Evolutionary conservation across 495 filamentous ascomycete species (phyloP).

Genomic region (Tetracladium marchalianum): DNA sequence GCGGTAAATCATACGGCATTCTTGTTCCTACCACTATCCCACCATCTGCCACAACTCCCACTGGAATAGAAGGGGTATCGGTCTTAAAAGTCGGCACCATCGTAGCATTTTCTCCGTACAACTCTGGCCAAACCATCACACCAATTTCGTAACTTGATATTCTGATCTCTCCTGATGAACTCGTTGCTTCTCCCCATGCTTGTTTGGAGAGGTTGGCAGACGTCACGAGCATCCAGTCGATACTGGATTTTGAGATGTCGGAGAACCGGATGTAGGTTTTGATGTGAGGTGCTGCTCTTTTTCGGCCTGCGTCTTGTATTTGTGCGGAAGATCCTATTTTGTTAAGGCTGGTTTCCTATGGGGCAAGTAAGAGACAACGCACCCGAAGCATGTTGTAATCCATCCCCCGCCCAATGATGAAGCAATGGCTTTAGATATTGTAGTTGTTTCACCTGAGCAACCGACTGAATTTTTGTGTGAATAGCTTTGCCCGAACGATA

Average conservation of each 20-base stretch:
- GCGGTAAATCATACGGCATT: conserved; percentile 76
- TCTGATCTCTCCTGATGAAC: conserved; percentile 45
- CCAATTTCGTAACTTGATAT: conserved; percentile 82
- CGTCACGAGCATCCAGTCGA: conserved; percentile 82
- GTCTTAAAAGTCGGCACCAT: conserved; percentile 64
- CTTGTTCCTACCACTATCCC: conserved; percentile 52
- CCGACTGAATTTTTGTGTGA: conserved; percentile 64
- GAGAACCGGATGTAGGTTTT: conserved; percentile 80
- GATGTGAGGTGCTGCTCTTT: conserved; percentile 82
- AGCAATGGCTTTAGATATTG: conserved; percentile 61
- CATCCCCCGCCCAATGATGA: conserved; percentile 57
- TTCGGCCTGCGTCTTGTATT: conserved; percentile 35
- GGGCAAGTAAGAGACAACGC: not conserved
- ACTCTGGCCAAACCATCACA: conserved; percentile 71
- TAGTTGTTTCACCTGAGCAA: conserved; percentile 63
- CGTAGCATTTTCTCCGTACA: conserved; percentile 42
- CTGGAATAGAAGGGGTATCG: conserved; percentile 33
- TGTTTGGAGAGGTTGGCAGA: conserved; percentile 80
- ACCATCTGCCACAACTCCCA: not conserved
- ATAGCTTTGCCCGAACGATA: conserved; percentile 73
- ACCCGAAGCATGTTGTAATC: conserved; percentile 30
- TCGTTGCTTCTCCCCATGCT: conserved; percentile 67
- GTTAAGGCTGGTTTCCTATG: not conserved
- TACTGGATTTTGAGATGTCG: conserved; percentile 32
- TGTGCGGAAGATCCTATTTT: not conserved